Conservation (phyloP, 2,329 filamentous ascomycete genomes). For the Apiospora kogelbergensis region DNA sequence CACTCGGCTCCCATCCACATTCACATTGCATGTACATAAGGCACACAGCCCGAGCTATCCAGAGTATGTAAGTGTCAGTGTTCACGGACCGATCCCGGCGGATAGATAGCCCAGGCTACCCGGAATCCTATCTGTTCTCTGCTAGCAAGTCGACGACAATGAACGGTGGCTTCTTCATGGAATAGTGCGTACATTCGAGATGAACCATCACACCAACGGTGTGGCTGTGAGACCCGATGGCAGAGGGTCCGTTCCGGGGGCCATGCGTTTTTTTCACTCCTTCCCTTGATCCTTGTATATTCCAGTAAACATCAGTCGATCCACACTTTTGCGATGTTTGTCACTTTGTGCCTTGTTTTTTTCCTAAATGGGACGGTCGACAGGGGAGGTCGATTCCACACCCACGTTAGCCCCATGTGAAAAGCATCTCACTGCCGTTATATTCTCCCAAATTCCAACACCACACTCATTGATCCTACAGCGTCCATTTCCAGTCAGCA, state of each 20-base stretch:
- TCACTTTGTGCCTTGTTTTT: background rate
- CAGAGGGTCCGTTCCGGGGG: slow-evolving; percentile 3
- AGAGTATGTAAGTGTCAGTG: too few species aligned
- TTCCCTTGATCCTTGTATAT: background rate
- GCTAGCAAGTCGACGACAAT: too few species aligned
- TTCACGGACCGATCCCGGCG: too few species aligned
- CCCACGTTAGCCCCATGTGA: background rate
- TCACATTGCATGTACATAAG: background rate
- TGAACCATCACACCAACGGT: background rate
- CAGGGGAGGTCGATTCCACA: background rate
- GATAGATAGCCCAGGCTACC: too few species aligned
- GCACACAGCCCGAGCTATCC: too few species aligned
- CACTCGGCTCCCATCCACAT: background rate
- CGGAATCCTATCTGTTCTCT: too few species aligned
- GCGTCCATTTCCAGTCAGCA: background rate
- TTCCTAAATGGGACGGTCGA: background rate
- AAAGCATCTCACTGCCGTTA: background rate
- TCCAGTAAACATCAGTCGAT: background rate
- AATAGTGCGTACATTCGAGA: background rate
- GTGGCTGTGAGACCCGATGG: background rate
- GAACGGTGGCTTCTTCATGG: too few species aligned
- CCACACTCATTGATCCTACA: background rate
- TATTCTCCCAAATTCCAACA: background rate
- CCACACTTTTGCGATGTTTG: background rate
- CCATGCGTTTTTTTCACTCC: slow-evolving; percentile 1